Percentiles rank a stretch among this genome's conserved stretches.
phyloP scores from a whole-genome alignment of 2,329 filamentous ascomycete species.

The Alternaria novae-zelandiae region DNA sequence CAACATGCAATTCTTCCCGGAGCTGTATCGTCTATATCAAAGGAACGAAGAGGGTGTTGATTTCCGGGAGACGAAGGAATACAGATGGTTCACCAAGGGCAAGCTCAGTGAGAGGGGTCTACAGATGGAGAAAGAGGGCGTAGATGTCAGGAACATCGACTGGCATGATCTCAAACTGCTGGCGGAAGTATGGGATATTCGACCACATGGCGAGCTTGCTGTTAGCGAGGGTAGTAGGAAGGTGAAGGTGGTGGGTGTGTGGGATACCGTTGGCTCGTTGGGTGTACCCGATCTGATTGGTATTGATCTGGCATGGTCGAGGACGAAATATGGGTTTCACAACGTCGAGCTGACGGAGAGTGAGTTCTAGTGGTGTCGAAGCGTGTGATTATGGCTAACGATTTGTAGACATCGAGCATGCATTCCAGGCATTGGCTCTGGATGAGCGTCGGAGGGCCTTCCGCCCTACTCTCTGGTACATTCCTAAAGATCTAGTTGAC shows the following conservation, averaged over 20 bases:
- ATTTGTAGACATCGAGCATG: conserved; percentile 54
- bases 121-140: conserved; percentile 19
- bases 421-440: conserved; percentile 62
- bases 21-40: conserved; percentile 51
- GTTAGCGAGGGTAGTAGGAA: conserved; percentile 31
- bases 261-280: conserved; percentile 56
- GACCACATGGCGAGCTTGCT: conserved; percentile 33
- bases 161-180: conserved; percentile 28
- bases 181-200: conserved; percentile 46
- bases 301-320: conserved; percentile 21
- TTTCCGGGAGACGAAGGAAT: conserved; percentile 36
- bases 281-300: conserved; percentile 54
- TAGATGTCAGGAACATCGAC: conserved; percentile 8
- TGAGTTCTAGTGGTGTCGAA: conserved; percentile 25
- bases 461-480: conserved; percentile 59
- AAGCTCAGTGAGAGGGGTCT: conserved; percentile 36
- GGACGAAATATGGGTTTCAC: conserved; percentile 42
- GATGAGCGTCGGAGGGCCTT: conserved; percentile 62
- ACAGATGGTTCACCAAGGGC: conserved; percentile 45
- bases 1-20: conserved; percentile 53
- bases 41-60: conserved; percentile 32
- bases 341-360: conserved; percentile 42
- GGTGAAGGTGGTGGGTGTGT: conserved; percentile 55
- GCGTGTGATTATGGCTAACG: conserved; percentile 32
- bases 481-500: conserved; percentile 44